These are phyloP conservation scores for Blastobotrys serpentis DNA, from an alignment of 1,139 yeast genomes.

Conservation along the genomic window DNA sequence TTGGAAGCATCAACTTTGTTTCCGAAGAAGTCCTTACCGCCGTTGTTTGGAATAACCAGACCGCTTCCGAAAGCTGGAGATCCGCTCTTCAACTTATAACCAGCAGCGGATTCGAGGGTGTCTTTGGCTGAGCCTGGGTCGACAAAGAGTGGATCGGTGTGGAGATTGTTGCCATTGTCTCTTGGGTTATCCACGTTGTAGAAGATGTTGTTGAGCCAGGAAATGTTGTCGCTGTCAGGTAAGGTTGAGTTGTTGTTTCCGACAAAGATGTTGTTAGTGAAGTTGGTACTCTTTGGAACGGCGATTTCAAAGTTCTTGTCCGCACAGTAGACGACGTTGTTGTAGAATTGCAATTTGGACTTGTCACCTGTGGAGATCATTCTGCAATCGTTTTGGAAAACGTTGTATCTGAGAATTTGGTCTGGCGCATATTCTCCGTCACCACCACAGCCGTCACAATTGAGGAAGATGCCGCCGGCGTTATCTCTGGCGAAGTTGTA, in stretches of 20 bases:
- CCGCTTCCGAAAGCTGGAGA: slow-evolving; percentile 12
- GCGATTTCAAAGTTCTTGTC: slow-evolving; percentile 12
- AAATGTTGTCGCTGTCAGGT: slow-evolving; percentile 4
- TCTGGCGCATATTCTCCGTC: slow-evolving; percentile 5
- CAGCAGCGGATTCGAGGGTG: slow-evolving; percentile 8
- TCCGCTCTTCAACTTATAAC: slow-evolving; percentile 1
- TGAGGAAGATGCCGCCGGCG: slow-evolving; percentile 12
- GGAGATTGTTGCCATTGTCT: slow-evolving; percentile 4
- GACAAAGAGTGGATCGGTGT: slow-evolving; percentile 6
- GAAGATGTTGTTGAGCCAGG: slow-evolving; percentile 10
- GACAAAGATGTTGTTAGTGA: slow-evolving; percentile 13
- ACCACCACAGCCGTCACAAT: slow-evolving; percentile 13
- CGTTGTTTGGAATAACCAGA: slow-evolving; percentile 7
- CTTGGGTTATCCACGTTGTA: slow-evolving; percentile 8
- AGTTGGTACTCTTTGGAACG: slow-evolving; percentile 7
- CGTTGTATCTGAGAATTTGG: slow-evolving; percentile 11
- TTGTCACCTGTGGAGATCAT: slow-evolving; percentile 12
- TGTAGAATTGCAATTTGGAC: slow-evolving; percentile 11
- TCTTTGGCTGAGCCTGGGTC: slow-evolving; percentile 9
- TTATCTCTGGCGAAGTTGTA: slow-evolving; percentile 12
- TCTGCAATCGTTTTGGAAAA: slow-evolving; percentile 13
- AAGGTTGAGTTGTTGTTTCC: slow-evolving; percentile 9
- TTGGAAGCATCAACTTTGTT: neutral
- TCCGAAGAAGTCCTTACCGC: slow-evolving; percentile 11
- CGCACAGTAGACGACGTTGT: slow-evolving; percentile 12